These are phyloP conservation scores for Eucalyptus polyanthemos DNA, from an alignment of 345 rosid genomes.

Conservation along the genomic window DNA sequence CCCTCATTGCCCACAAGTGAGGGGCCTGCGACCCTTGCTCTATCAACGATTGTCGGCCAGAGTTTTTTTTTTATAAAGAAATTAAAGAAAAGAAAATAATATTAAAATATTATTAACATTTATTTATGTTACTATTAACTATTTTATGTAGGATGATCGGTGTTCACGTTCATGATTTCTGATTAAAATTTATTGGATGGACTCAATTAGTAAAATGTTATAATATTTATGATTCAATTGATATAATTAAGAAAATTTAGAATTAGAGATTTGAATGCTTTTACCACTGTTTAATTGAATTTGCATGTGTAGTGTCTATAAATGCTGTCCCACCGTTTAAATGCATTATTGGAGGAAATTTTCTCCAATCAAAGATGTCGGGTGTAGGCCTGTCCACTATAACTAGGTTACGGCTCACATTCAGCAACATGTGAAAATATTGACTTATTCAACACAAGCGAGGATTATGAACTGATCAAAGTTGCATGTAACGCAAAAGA, in stretches of 20 bases:
- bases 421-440: not conserved
- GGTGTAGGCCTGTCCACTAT: not conserved
- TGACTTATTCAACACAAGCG: not conserved
- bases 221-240: too few relatives aligned
- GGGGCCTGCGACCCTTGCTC: too few relatives aligned
- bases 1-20: fast-evolving
- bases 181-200: too few relatives aligned
- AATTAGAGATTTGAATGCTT: too few relatives aligned
- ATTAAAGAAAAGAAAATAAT: too few relatives aligned
- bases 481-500: not conserved
- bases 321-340: not conserved
- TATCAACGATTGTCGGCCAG: fast-evolving
- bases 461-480: not conserved
- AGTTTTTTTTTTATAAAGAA: too few relatives aligned
- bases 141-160: fast-evolving
- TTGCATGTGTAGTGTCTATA: not conserved
- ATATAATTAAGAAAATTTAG: too few relatives aligned
- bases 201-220: not conserved
- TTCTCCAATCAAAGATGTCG: not conserved
- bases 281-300: not conserved
- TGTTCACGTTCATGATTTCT: fast-evolving
- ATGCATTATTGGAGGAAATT: not conserved
- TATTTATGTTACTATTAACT: fast-evolving
- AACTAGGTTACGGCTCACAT: not conserved
- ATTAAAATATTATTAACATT: too few relatives aligned